Percentiles rank a stretch among this genome's conserved stretches.
phyloP scores from a whole-genome alignment of 2,329 filamentous ascomycete species.

The Akanthomyces dipterigenus region DNA sequence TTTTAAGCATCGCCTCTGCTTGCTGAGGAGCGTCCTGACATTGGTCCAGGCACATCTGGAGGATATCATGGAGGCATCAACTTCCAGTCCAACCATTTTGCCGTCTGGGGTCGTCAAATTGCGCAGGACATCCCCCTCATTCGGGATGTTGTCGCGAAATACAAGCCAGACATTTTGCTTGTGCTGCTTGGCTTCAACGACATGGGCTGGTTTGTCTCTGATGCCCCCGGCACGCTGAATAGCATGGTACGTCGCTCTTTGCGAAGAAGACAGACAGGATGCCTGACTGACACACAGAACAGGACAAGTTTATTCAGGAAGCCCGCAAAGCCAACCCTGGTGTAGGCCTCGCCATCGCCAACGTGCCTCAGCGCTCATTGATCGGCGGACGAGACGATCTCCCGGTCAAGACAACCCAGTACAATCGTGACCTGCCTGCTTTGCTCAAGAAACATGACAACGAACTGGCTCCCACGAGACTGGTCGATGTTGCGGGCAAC shows the following conservation, averaged over 20 bases:
- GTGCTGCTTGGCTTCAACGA: constrained; percentile 30
- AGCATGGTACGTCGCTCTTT: not conserved
- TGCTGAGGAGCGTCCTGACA: too few species aligned
- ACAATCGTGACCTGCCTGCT: constrained; percentile 17
- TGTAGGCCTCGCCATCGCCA: constrained; percentile 23
- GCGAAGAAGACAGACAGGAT: not conserved
- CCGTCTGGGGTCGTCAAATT: constrained; percentile 27
- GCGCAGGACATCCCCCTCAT: constrained; percentile 24
- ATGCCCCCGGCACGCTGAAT: not conserved
- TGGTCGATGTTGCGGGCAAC: constrained; percentile 26
- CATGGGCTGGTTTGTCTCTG: constrained; percentile 24
- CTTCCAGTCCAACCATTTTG: constrained; percentile 22
- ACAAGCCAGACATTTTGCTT: constrained; percentile 27
- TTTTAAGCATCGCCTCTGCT: not conserved
- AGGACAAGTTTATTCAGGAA: constrained; percentile 21
- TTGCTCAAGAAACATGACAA: constrained; percentile 21
- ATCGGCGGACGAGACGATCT: constrained; percentile 20
- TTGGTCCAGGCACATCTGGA: not conserved
- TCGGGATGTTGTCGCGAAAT: constrained; percentile 19
- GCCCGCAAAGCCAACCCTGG: constrained; percentile 23
- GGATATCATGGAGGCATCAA: not conserved
- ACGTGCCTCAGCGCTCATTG: constrained; percentile 22
- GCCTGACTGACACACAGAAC: not conserved
- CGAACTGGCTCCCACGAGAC: constrained; percentile 21
- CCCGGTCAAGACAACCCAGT: constrained; percentile 18